Conservation (phyloP, 148 eudicot genomes). For the Vaccinium macrocarpon region DNA sequence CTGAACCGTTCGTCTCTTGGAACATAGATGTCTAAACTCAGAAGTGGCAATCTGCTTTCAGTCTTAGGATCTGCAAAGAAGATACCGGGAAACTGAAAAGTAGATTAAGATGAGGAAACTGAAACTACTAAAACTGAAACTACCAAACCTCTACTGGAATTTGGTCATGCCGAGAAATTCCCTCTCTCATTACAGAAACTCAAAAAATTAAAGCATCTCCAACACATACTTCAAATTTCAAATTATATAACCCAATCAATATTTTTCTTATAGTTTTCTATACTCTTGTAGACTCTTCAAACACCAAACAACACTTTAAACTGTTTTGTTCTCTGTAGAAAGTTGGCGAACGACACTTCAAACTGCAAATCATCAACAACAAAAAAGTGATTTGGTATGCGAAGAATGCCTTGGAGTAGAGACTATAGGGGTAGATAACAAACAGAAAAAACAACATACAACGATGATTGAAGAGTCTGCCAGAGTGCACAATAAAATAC, state of each 20-base stretch:
- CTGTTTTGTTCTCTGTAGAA: not conserved
- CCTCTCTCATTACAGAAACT: not conserved
- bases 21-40: conserved; percentile 74
- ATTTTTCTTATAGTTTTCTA: not conserved
- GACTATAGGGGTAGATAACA: not conserved
- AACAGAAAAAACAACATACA: not conserved
- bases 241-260: not conserved
- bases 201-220: not conserved
- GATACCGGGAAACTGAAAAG: not conserved
- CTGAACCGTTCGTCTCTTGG: conserved; percentile 83
- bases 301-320: not conserved
- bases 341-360: not conserved
- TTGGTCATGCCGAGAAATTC: not conserved
- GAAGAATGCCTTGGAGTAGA: not conserved
- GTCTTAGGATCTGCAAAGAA: conserved; percentile 56
- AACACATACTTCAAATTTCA: not conserved
- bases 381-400: not conserved
- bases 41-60: conserved; percentile 59
- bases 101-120: not conserved
- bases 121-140: not conserved
- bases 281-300: not conserved
- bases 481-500: not conserved
- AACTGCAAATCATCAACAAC: not conserved
- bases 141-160: not conserved
- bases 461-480: not conserved